Base-by-base conservation (phyloP, 2,329 filamentous ascomycete species). In the Aspergillus eucalypticola region DNA sequence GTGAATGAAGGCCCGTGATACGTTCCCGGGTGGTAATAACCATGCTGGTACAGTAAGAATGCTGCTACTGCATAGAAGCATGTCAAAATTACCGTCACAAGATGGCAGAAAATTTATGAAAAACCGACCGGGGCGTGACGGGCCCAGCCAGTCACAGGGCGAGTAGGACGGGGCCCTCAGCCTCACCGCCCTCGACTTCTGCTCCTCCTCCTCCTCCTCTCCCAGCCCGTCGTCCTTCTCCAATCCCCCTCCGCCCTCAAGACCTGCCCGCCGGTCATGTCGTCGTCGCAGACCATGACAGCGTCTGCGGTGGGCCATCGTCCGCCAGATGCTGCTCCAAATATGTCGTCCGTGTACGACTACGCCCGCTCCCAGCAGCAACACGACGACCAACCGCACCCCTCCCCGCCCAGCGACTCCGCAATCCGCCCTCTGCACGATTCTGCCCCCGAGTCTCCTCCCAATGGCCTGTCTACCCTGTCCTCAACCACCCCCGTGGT, bases 211-310 rank as follows among this genome's bases (percentile, higher is more conserved):
- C 25, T 58, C 42, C 41, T 60, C 54, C 60, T 56, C 25, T 63
- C 61, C 57, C 54, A 60, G 51, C 50, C 58, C 54, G 60, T 62
- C 54, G 49, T 60, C 54, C 58, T 60, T 60, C 49, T 61, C 62
- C 56, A 42, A 58, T 56, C 54, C 56, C 55, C 55, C 64, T 35
- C 32, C 32, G 32, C 32, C 57, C 61, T 58, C 63, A 61, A 60
- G 60, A 65, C 64, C 69, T 67, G 60, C 54, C 66, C 71, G 71
- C 70, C 69, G 76, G 73, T 73, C 75, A 78, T 78, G 76, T 78
- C 76, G 73, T 76, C 73, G 67, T 78, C 76, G 72, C 76, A 78
- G 75, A 78, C 76, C 75, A 77, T 79, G 76, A 78, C 76, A 71
- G 76, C 77, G 75, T 76, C 77, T 74, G 74, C 76, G 69, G 72